phyloP scores from a whole-genome alignment of 2,329 filamentous ascomycete species.

The Diaporthe nobilis region DNA sequence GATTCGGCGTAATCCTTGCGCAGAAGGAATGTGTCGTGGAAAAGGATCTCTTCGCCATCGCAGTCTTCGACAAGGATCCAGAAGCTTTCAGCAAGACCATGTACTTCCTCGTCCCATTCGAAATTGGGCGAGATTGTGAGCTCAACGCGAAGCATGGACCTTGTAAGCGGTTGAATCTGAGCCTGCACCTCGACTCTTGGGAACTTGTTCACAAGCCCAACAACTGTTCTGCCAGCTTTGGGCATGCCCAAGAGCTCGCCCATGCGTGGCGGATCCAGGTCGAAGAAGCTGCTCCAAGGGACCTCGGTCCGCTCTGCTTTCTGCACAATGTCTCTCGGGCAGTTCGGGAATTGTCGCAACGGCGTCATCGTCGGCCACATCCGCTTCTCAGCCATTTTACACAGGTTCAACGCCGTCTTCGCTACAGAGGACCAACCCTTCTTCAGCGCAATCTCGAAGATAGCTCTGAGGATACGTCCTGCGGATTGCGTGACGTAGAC shows the following conservation, averaged over 20 bases:
- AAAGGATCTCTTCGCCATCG: conserved; percentile 95
- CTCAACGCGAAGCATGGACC: conserved; percentile 92
- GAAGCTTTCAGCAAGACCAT: conserved; percentile 91
- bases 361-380: conserved; percentile 99
- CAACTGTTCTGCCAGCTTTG: conserved; percentile 88
- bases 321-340: conserved; percentile 86
- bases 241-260: conserved; percentile 93
- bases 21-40: conserved; percentile 93
- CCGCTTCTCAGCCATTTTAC: conserved; percentile 99
- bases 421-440: conserved; percentile 96
- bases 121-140: conserved; percentile 95
- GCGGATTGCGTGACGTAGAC: conserved; percentile 99
- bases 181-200: conserved; percentile 93
- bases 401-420: conserved; percentile 91
- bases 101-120: conserved; percentile 91
- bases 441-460: conserved; percentile 97
- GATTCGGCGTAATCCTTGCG: conserved; percentile 88
- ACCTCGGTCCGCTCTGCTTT: conserved; percentile 97
- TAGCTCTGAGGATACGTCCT: conserved; percentile 92
- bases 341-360: conserved; percentile 87
- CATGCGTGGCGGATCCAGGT: conserved; percentile 96
- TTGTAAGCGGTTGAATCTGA: conserved; percentile 93
- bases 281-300: conserved; percentile 93
- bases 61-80: conserved; percentile 99
- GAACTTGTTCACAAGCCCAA: conserved; percentile 90